phyloP scores from a whole-genome alignment of 148 eudicot genomes.

The Pharnaceum exiguum region DNA sequence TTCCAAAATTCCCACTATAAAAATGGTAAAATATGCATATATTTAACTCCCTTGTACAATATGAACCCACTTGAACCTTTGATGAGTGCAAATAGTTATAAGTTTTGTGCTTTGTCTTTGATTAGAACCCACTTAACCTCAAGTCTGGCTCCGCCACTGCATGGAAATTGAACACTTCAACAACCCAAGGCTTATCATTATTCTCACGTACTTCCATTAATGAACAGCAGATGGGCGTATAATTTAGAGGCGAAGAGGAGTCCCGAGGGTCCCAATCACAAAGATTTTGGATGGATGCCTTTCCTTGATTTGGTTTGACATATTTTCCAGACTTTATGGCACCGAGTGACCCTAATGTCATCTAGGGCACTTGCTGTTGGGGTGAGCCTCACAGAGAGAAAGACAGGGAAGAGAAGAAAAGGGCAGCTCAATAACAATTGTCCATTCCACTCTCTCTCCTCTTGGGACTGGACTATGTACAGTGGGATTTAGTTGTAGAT shows the following conservation, averaged over 20 bases:
- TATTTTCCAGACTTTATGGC: constrained; percentile 24
- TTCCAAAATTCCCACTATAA: too few species aligned
- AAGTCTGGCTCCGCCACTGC: neutral
- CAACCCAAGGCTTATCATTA: neutral
- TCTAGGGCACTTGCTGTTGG: constrained; percentile 24
- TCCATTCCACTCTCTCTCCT: constrained; percentile 1
- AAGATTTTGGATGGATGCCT: constrained; percentile 47
- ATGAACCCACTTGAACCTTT: too few species aligned
- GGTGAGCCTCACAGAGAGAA: neutral
- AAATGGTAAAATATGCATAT: too few species aligned
- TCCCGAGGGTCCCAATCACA: constrained; percentile 34
- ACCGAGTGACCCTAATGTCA: constrained; percentile 35
- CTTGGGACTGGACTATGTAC: constrained; percentile 7
- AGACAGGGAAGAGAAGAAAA: constrained; percentile 13
- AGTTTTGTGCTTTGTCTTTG: neutral
- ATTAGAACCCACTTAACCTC: neutral
- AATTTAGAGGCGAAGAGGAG: neutral
- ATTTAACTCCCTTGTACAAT: too few species aligned
- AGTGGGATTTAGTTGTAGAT: constrained; percentile 31
- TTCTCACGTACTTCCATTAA: constrained; percentile 9
- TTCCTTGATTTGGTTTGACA: constrained; percentile 51
- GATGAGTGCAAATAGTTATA: too few species aligned
- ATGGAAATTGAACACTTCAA: neutral
- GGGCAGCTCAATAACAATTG: constrained; percentile 12
- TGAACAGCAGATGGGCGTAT: neutral